Conservation (phyloP, 495 filamentous ascomycete species). For the Hypoxylon lenormandii region DNA sequence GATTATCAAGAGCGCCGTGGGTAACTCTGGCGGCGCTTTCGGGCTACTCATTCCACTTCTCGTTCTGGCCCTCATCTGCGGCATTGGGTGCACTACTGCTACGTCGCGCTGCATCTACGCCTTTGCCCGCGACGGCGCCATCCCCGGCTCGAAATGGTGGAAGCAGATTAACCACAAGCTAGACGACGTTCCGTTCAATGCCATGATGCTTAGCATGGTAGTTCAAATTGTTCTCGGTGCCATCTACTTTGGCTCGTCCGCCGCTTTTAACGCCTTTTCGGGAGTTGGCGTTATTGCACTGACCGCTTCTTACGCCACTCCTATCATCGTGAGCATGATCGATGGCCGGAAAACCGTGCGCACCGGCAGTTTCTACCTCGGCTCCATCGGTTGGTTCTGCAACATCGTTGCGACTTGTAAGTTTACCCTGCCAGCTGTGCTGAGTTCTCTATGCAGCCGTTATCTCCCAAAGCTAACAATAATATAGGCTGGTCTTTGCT, state of each 20-base stretch:
- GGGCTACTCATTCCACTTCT: slow-evolving; percentile 62
- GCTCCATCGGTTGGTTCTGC: slow-evolving; percentile 65
- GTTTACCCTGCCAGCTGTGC: slow-evolving; percentile 38
- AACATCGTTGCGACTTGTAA: slow-evolving; percentile 69
- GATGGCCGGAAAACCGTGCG: slow-evolving; percentile 64
- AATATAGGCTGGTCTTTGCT: slow-evolving; percentile 69
- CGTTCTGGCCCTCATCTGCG: slow-evolving; percentile 68
- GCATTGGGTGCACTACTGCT: slow-evolving; percentile 71
- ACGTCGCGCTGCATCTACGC: slow-evolving; percentile 71
- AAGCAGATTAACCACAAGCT: slow-evolving; percentile 59
- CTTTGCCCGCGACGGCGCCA: slow-evolving; percentile 69
- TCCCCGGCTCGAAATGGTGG: slow-evolving; percentile 68
- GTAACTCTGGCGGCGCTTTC: slow-evolving; percentile 60
- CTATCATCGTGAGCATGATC: slow-evolving; percentile 68
- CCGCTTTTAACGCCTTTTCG: slow-evolving; percentile 70
- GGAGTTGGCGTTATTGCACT: slow-evolving; percentile 72
- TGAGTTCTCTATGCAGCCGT: slow-evolving; percentile 5
- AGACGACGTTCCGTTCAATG: slow-evolving; percentile 65
- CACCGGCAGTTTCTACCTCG: slow-evolving; percentile 67
- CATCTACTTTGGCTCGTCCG: slow-evolving; percentile 66
- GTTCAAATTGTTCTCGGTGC: slow-evolving; percentile 61
- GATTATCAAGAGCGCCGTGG: slow-evolving; percentile 61
- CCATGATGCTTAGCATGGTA: slow-evolving; percentile 64
- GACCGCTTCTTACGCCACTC: slow-evolving; percentile 68
- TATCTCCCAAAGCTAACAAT: slow-evolving; percentile 34